A percentile compares a stretch with the other conserved stretches of the same genome.
Evolutionary conservation across 1,284 basidiomycete species (phyloP).

Genomic region (Sanghuangporus sanghuang): DNA sequence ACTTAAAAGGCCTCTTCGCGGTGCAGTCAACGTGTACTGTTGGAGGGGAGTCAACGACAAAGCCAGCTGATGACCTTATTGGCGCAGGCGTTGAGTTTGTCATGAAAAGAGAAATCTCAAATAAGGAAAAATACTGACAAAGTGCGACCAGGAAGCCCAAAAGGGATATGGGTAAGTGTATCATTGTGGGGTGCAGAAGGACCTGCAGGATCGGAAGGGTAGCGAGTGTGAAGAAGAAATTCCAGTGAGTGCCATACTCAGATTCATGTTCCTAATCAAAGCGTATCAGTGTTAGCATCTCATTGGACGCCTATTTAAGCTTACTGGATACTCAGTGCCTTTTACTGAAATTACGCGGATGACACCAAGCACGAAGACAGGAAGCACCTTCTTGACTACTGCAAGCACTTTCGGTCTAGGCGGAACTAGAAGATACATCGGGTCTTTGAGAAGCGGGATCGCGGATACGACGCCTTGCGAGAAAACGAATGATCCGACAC

Average conservation of each 20-base stretch:
- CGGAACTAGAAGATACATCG: constrained; percentile 44
- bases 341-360: constrained; percentile 86
- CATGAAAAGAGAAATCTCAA: not conserved
- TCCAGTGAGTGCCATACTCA: constrained; percentile 98
- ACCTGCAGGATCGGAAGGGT: constrained; percentile 76
- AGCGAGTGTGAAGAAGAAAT: constrained; percentile 95
- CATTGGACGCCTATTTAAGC: constrained; percentile 21
- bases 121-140: constrained; percentile 37
- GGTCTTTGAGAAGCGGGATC: constrained; percentile 65
- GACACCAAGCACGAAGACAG: constrained; percentile 72
- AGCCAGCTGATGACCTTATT: constrained; percentile 62
- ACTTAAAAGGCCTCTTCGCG: constrained; percentile 60
- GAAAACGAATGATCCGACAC: constrained; percentile 95
- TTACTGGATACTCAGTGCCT: constrained; percentile 88
- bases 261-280: constrained; percentile 81
- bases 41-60: constrained; percentile 56
- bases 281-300: not conserved
- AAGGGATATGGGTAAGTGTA: constrained; percentile 51
- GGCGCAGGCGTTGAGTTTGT: not conserved
- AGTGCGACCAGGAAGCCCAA: constrained; percentile 62
- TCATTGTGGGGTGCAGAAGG: constrained; percentile 60
- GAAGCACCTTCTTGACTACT: constrained; percentile 54
- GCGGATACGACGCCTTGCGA: constrained; percentile 89
- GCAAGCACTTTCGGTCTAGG: constrained; percentile 45
- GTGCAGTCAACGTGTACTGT: constrained; percentile 58